Evolutionary conservation across 768 basidiomycete genomes (phyloP).

Genomic region (Suillus clintonianus): DNA sequence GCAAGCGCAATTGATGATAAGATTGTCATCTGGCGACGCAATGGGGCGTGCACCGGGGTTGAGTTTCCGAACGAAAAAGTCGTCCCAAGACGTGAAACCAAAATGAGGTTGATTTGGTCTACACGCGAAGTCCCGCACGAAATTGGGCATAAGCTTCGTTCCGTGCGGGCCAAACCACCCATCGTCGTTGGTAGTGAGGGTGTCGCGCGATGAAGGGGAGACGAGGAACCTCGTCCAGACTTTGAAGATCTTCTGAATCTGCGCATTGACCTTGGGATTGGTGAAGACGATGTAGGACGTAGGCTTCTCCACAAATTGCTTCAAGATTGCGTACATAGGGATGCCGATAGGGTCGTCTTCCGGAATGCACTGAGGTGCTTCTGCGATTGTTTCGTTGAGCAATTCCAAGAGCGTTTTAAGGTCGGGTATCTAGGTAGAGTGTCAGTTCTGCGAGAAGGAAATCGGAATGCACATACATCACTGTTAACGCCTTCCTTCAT

Average conservation of each 20-base stretch:
- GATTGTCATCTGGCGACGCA: conserved; percentile 20
- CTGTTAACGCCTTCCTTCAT: no score
- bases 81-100: conserved; percentile 54
- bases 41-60: conserved; percentile 44
- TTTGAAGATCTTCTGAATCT: conserved; percentile 50
- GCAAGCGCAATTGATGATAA: conserved; percentile 52
- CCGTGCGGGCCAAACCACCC: conserved; percentile 53
- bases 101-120: conserved; percentile 33
- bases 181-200: conserved; percentile 36
- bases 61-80: conserved; percentile 55
- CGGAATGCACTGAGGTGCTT: no score
- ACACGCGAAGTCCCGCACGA: conserved; percentile 42
- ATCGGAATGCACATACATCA: no score
- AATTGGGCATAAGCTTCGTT: conserved; percentile 21
- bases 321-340: no score
- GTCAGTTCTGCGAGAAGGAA: no score
- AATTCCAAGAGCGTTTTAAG: no score
- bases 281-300: conserved; percentile 27
- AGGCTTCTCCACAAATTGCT: no score
- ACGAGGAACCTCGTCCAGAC: conserved; percentile 51
- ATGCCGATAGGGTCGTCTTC: no score
- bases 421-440: no score
- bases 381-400: no score
- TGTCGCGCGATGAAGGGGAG: conserved; percentile 42
- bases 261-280: conserved; percentile 45